A percentile compares a stretch with the other conserved stretches of the same genome.
Evolutionary conservation across 2,329 filamentous ascomycete genomes (phyloP).

Genomic region (Neonectria magnoliae): DNA sequence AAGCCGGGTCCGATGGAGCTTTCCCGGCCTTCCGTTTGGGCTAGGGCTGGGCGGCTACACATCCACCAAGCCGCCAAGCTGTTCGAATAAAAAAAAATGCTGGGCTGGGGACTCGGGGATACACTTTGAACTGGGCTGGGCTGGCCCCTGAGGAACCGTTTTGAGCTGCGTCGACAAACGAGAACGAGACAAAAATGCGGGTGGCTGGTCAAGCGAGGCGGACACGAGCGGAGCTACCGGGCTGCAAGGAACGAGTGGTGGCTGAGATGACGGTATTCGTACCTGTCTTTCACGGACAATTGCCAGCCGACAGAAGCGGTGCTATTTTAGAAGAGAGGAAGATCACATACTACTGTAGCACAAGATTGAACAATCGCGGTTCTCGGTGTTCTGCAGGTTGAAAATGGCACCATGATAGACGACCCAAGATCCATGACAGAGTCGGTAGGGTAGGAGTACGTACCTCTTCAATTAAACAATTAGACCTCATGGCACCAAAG

Average conservation of each 20-base stretch:
- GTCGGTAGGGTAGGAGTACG: background rate
- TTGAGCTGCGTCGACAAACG: constrained; percentile 1
- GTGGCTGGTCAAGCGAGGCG: constrained; percentile 26
- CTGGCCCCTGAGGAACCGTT: constrained; percentile 2
- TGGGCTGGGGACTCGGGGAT: too few species aligned
- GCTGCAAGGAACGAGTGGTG: constrained; percentile 27
- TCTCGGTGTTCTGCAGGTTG: background rate
- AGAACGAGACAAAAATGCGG: constrained; percentile 13
- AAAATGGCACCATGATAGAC: constrained; percentile 8
- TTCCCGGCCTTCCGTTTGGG: constrained; percentile 10
- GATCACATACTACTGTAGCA: background rate
- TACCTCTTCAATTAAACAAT: constrained; percentile 10
- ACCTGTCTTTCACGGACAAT: background rate
- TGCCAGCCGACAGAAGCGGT: background rate
- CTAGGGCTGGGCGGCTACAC: constrained; percentile 6
- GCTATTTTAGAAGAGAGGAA: background rate
- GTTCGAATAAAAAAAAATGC: background rate
- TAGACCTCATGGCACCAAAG: constrained; percentile 9
- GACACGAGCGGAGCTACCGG: constrained; percentile 22
- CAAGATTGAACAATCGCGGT: background rate
- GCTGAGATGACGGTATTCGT: constrained; percentile 8
- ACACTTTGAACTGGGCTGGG: background rate
- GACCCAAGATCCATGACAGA: background rate
- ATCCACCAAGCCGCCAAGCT: background rate
- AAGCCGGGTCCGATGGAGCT: constrained; percentile 4